These are phyloP conservation scores for Sarcodon aspratus DNA, from an alignment of 768 basidiomycete genomes.

Conservation along the genomic window DNA sequence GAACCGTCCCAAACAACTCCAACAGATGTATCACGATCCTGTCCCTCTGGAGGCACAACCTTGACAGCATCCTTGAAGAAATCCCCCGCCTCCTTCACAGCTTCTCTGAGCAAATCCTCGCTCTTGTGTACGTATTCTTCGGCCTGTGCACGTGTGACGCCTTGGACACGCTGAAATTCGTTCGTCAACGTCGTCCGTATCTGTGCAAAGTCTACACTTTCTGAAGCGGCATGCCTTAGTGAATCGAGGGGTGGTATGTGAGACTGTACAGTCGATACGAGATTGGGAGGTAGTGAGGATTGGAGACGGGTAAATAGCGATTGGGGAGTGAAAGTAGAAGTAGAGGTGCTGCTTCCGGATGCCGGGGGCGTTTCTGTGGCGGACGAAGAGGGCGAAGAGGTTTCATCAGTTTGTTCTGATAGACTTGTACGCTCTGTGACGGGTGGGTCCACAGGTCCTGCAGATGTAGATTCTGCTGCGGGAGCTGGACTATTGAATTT, in stretches of 20 bases:
- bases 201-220: conserved; percentile 55
- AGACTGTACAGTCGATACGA: conserved; percentile 56
- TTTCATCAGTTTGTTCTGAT: conserved; percentile 12
- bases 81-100: conserved; percentile 24
- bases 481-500: conserved; percentile 26
- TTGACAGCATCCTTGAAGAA: conserved; percentile 77
- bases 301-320: conserved; percentile 62
- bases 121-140: conserved; percentile 80
- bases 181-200: conserved; percentile 49
- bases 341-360: too few species aligned
- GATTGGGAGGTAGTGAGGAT: conserved; percentile 61
- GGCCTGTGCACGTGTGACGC: conserved; percentile 61
- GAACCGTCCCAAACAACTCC: conserved; percentile 73
- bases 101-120: conserved; percentile 50
- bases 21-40: conserved; percentile 18
- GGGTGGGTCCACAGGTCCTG: conserved; percentile 6
- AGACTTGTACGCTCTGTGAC: conserved; percentile 9
- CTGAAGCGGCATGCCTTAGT: conserved; percentile 44
- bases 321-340: conserved; percentile 14
- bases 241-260: conserved; percentile 40
- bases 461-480: conserved; percentile 13
- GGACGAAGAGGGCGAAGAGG: conserved; percentile 7
- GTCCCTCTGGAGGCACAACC: conserved; percentile 68
- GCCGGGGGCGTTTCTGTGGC: neutral
- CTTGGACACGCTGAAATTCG: conserved; percentile 68